These are phyloP conservation scores for Wickerhamiella kurtzmanii DNA, from an alignment of 805 yeast species.

Conservation along the genomic window DNA sequence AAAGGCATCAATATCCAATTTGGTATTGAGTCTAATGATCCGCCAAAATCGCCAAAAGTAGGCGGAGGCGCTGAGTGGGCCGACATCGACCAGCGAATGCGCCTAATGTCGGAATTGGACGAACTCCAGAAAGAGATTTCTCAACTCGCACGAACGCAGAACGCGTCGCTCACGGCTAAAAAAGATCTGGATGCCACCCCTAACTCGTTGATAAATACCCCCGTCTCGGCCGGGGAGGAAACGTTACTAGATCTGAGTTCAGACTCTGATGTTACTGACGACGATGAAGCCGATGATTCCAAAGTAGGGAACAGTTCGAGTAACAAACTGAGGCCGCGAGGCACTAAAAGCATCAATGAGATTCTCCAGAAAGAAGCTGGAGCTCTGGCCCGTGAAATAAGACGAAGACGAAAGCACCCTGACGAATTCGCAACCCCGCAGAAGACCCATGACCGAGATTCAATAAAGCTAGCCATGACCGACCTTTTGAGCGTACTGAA, in stretches of 20 bases:
- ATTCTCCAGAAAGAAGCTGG: background rate
- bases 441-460: background rate
- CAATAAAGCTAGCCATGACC: background rate
- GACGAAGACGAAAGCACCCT: background rate
- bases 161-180: conserved; percentile 15
- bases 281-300: background rate
- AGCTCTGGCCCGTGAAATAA: background rate
- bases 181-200: background rate
- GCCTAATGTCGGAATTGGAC: conserved; percentile 14
- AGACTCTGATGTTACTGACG: background rate
- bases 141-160: conserved; percentile 21
- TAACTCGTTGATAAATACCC: background rate
- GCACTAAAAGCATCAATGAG: background rate
- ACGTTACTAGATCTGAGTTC: background rate
- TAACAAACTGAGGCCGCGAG: background rate
- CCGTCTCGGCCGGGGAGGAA: background rate
- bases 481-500: background rate
- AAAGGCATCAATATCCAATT: conserved; percentile 10
- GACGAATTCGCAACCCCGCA: background rate
- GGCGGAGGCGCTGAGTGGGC: conserved; percentile 5
- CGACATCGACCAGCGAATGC: conserved; percentile 3
- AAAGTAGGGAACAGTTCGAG: background rate
- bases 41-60: conserved; percentile 1
- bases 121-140: conserved; percentile 19
- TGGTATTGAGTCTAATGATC: conserved; percentile 1